Base-by-base conservation (phyloP, 352 stramenopile genomes). In the Pythium phragmiticola region DNA sequence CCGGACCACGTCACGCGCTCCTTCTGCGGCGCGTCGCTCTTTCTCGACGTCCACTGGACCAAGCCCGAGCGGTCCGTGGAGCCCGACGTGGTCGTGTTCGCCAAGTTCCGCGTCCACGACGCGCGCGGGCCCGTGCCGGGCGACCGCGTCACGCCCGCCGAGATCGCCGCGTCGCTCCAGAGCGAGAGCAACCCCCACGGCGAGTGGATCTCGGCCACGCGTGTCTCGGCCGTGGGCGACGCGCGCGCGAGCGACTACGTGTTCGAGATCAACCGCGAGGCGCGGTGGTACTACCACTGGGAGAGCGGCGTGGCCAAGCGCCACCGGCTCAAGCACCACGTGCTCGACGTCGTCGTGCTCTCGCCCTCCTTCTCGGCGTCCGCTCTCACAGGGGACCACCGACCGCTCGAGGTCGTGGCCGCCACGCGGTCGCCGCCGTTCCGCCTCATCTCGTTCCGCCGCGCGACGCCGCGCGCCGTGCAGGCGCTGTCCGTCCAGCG, bases 231-330 rank as follows among this genome's bases (percentile, higher is more conserved):
- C 19, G 47, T 23, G 39, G 66, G 7, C 36, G 43, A 26, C 34
- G 19, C 14, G 28, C 23, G 16, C 37, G 26, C 17, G 8, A 33
- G 49, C 12, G 19, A 42, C 28, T 30, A 30, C 42, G 43, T 48
- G 19, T 86, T 84, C 54, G 61, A 80, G 62, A 68, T 88, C 66
- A 88, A 85, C 48, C 33, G 68, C 1, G 66, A 65, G 19, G 78
- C 75, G 33, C 64, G 76, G 17, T 89, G 80, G 80, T 89, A 83
- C 61, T 89, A 87, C 70, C 65, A 79, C 21, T 89, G 80, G 78
- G 80, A 87, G 37, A 86, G 74, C 45, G 80, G 71, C 8, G 77
- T 76, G 39, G 84, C 70, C 23, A 87, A 87, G 66, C 66, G 70
- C 12, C 78, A 87, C 47, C 72, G 80, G 3, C 80, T 84, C 56